Percentiles rank a stretch among this genome's conserved stretches.
These are phyloP conservation scores for Alternaria hordeiaustralica DNA, from an alignment of 2,329 filamentous ascomycete species.

Conservation along the genomic window DNA sequence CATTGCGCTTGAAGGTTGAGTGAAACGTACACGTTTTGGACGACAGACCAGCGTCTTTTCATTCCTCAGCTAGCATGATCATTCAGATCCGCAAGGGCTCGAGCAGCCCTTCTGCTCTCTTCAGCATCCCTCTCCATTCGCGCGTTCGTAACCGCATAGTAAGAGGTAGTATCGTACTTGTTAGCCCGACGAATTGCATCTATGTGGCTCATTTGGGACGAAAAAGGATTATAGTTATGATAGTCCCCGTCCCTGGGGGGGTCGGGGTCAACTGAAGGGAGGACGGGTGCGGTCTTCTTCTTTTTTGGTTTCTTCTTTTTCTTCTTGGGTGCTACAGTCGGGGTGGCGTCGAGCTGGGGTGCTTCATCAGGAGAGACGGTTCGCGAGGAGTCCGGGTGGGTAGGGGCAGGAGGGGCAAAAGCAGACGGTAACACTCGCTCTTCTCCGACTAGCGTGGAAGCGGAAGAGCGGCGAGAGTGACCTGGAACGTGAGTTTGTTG, in stretches of 20 bases:
- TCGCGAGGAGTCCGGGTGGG: background rate
- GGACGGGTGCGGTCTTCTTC: constrained; percentile 46
- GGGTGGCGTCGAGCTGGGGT: background rate
- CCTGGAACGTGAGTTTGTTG: constrained; percentile 2
- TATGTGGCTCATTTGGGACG: constrained; percentile 15
- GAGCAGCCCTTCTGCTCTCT: background rate
- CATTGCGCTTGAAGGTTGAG: background rate
- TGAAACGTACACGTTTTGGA: background rate
- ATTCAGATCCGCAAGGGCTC: background rate
- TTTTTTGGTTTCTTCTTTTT: constrained; percentile 38
- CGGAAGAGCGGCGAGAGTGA: constrained; percentile 4
- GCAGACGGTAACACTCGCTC: background rate
- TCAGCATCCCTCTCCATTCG: background rate
- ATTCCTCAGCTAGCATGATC: background rate
- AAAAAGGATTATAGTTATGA: constrained; percentile 11
- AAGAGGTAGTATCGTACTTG: constrained; percentile 9
- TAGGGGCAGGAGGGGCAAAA: background rate
- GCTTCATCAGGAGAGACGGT: background rate
- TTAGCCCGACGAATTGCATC: constrained; percentile 12
- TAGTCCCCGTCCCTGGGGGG: background rate
- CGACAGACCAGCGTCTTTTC: background rate
- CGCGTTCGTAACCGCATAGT: constrained; percentile 11
- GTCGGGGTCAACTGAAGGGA: background rate
- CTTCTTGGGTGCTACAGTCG: constrained; percentile 9
- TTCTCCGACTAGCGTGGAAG: constrained; percentile 10